Base-by-base conservation (phyloP, 1,284 basidiomycete species). In the Pseudozyma sp. region DNA sequence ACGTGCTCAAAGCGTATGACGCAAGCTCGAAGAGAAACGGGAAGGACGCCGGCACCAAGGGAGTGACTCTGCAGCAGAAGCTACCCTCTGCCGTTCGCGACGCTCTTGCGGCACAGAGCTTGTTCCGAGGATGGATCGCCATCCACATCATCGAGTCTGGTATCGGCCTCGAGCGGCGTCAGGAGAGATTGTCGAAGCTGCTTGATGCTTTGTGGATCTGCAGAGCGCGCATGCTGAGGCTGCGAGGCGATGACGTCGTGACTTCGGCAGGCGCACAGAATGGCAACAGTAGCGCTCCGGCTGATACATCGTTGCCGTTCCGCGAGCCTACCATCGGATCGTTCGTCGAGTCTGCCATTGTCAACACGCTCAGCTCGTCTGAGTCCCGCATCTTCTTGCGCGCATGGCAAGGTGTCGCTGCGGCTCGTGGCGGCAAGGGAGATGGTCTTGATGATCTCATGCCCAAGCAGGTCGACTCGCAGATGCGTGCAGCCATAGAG, bases 351-450 rank as follows among this genome's bases (percentile, higher is more conserved):
- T 65, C 67, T 59, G 81, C 79, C 34, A 73, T 83, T 51, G 59
- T 81, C 40, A 76, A 71, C 49, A 77, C 70, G 34, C 70, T 84
- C 12, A 76, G 76, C 14, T 70, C 77, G 12, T 64, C 76, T 13
- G 79, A 81, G 55, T 77, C 78, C n/a, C 67, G 80, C 18, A 59
- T 70, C 36, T 80, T 80, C 59, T 44, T 71, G 42, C 68, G 78
- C 11, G 83, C 83, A 0, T 85, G 83, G 83, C 78, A 83, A 50
- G 73, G 71, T 19, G 74, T 82, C 11, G 76, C 79, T 13, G 61
- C 53, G 3, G 54, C 72, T 16, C 57, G 79, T 6, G 59, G 65
- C 25, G 75, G 59, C 43, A 66, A 56, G 25, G 69, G 76, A 14
- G 82, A 81, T 19, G 58, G 52, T 31, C 58, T 81, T 11, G 51